These are phyloP conservation scores for Umbellularia californica DNA, from an alignment of 164 flowering plant genomes.

Conservation along the genomic window DNA sequence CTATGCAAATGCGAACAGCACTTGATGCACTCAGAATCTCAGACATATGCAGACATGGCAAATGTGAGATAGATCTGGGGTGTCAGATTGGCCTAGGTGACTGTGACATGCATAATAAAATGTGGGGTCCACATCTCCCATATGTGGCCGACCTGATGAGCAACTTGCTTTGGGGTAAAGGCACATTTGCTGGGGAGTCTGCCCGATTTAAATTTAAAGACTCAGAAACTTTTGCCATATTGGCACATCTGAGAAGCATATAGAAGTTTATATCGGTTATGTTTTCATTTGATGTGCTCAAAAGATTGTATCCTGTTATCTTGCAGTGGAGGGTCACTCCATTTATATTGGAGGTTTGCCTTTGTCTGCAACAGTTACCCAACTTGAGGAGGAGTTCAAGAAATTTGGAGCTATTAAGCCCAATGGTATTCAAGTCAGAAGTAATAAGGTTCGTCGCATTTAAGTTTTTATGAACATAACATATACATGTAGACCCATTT, in stretches of 20 bases:
- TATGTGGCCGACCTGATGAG: neutral
- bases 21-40: no score
- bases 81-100: neutral
- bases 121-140: neutral
- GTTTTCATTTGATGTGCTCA: neutral
- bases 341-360: conserved; percentile 67
- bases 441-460: conserved; percentile 53
- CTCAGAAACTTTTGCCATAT: neutral
- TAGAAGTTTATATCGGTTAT: neutral
- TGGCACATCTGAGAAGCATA: neutral
- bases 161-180: neutral
- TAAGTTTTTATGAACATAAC: neutral
- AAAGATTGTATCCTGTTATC: neutral
- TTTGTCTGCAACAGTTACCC: conserved; percentile 30
- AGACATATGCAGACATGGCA: neutral
- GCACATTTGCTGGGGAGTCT: neutral
- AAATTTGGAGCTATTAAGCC: conserved; percentile 80
- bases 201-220: neutral
- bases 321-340: conserved; percentile 63
- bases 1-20: no score
- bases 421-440: conserved; percentile 90
- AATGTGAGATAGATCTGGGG: neutral
- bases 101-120: no score
- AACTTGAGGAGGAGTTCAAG: conserved; percentile 65
- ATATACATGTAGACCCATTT: neutral